Evolutionary conservation across 306 rosid genomes (phyloP), one percentile per base, ranked within the genome.

Genomic region (Sicyos baderoa): DNA sequence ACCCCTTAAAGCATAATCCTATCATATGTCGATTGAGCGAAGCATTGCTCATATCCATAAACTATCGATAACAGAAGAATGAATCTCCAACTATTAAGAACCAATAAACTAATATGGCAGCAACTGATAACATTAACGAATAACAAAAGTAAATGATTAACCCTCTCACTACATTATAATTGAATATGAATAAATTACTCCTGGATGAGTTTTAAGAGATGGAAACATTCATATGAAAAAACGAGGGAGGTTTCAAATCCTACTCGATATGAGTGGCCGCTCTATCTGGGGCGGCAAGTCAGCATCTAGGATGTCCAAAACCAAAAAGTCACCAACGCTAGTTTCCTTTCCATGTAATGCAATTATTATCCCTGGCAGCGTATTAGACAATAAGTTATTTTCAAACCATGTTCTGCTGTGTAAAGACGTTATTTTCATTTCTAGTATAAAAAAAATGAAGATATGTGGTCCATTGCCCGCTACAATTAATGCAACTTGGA

Each of bases 281-380:
- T 88, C 89, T 77, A 82, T 89, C 84, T 90, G 97, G 6, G 94
- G 93, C 29, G 99, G 90, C 68, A 93, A 86, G 86, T 86, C 99
- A 71, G 96, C 91, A 76, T 90, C 94, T n/a, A 93, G 86, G 72
- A 93, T 83, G 72, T 90, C 97, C 52, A 44, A 80, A 68, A 90
- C 97, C 82, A 81, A 72, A 75, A 93, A 93, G 45, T 86, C 94
- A 64, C 97, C 97, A 0, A 86, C 83, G 54, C 66, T 77, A 0
- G 91, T 78, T 78, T 86, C 90, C 79, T 88, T 90, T 37, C 99
- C 96, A 71, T 82, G 87, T 80, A 93, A 71, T 63, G 94, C 96
- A 76, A 81, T 89, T 65, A 93, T 85, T 56, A 76, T 57, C 68
- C 99, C 97, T 90, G 35, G 54, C 19, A 44, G 13, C 11, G 5